Evolutionary conservation across 164 flowering plant genomes (phyloP).

Genomic region (Kalanchoe fedtschenkoi): DNA sequence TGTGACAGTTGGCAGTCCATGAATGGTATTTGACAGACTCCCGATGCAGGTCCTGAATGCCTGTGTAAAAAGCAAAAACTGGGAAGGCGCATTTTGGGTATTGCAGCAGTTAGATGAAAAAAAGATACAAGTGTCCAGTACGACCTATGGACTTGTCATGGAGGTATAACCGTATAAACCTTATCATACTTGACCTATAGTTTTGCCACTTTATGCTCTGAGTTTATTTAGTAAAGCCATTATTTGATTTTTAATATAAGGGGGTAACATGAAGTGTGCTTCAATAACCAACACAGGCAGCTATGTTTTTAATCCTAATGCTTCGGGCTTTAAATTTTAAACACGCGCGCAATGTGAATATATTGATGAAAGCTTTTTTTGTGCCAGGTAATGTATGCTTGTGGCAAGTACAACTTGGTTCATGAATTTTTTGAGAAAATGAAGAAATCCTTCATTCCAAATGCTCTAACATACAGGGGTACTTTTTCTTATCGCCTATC

Average conservation of each 20-base stretch:
- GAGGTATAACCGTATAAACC: constrained; percentile 41
- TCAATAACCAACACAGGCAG: not conserved
- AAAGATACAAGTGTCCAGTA: constrained; percentile 44
- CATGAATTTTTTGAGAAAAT: constrained; percentile 72
- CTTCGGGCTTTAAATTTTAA: not conserved
- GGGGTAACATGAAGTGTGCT: not conserved
- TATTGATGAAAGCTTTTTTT: not conserved
- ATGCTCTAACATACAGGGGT: constrained; percentile 82
- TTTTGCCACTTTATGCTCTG: not conserved
- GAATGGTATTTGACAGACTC: not conserved
- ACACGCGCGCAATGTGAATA: not conserved
- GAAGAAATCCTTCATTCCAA: constrained; percentile 57
- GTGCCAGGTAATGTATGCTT: constrained; percentile 73
- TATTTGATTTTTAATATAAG: not conserved
- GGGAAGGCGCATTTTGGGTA: constrained; percentile 98
- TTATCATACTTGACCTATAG: not conserved
- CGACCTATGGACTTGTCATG: constrained; percentile 91
- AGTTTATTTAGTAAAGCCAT: not conserved
- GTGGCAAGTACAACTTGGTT: constrained; percentile 83
- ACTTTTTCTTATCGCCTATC: not conserved
- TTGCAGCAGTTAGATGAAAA: constrained; percentile 64
- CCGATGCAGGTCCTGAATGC: constrained; percentile 70
- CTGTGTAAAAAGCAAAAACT: constrained; percentile 63
- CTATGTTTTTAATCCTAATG: not conserved
- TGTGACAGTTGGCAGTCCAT: not conserved